These are phyloP conservation scores for Dryas drummondii DNA, from an alignment of 306 rosid species.

Conservation along the genomic window DNA sequence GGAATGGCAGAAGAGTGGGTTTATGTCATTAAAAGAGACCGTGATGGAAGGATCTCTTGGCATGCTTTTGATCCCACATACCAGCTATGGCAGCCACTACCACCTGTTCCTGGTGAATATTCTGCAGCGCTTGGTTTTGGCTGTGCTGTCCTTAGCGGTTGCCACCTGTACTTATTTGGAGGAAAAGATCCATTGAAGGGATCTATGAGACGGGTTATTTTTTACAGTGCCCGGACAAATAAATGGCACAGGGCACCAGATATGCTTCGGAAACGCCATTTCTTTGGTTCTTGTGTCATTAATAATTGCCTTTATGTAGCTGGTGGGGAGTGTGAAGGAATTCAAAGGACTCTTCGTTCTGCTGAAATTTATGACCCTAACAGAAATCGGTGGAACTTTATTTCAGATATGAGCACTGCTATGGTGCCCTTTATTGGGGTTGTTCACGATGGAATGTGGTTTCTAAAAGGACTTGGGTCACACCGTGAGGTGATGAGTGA, in stretches of 20 bases:
- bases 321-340: slow-evolving; percentile 99
- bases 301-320: slow-evolving; percentile 97
- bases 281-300: slow-evolving; percentile 91
- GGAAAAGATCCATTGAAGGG: slow-evolving; percentile 91
- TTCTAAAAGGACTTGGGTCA: slow-evolving; percentile 90
- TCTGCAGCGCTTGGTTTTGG: slow-evolving; percentile 98
- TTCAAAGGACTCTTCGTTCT: slow-evolving; percentile 92
- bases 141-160: slow-evolving; percentile 98
- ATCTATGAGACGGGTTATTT: slow-evolving; percentile 96
- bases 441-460: slow-evolving; percentile 87
- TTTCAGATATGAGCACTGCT: slow-evolving; percentile 92
- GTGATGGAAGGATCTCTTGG: slow-evolving; percentile 90
- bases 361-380: slow-evolving; percentile 96
- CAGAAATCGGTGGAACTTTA: slow-evolving; percentile 80
- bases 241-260: slow-evolving; percentile 98
- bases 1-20: slow-evolving; percentile 99
- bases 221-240: slow-evolving; percentile 91
- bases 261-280: slow-evolving; percentile 95
- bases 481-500: slow-evolving; percentile 92
- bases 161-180: slow-evolving; percentile 92
- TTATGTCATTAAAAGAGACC: slow-evolving; percentile 93
- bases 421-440: slow-evolving; percentile 99
- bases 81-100: slow-evolving; percentile 98
- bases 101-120: slow-evolving; percentile 93
- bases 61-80: slow-evolving; percentile 96